Evolutionary conservation across 2,329 filamentous ascomycete species (phyloP), one percentile per base, ranked within the genome.

Genomic region (Calycina marina): DNA sequence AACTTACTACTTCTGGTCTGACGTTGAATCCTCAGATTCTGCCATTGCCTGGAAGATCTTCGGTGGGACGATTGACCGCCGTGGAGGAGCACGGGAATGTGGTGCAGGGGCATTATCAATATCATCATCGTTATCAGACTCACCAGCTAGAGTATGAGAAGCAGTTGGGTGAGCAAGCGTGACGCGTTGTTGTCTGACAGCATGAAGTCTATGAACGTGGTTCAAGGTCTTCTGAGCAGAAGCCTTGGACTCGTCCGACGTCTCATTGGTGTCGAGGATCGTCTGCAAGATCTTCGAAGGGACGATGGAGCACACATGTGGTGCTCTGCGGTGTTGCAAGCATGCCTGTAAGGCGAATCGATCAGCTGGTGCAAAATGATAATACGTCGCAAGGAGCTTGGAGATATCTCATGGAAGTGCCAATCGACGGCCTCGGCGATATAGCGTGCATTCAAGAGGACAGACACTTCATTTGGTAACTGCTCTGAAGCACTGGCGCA

Each of bases 221-320:
- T 34, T 18, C 11, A 31, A 28, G 5, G 36, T 38, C 9, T 38
- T 38, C 20, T 32, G 31, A 6, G 34, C 28, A 11, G 36, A 31
- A n/a, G 29, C 36, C 27, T 25, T 27, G 14, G 36, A 34, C 24
- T 28, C 28, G 16, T 31, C 28, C 8, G 31, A 34, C 3, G 28
- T 24, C 4, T 34, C 18, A 27, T 38, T 29, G 28, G 14, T n/a
- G 5, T 26, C 15, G 13, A 38, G 25, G 26, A 38, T 38, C 9
- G 33, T 31, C 10, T 31, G 28, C 27, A 38, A 28, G 29, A 38
- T 22, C 14, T 18, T 22, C 4, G 36, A 32, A 14, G 36, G 36
- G n/a, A 38, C 29, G 32, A 38, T 34, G 18, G 24, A 32, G 28
- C 36, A 38, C 20, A 22, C 20, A 3, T 22, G n/a, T 9, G 20